Base-by-base conservation (phyloP, 176 grass and related monocot species). In the Metroxylon sagu region DNA sequence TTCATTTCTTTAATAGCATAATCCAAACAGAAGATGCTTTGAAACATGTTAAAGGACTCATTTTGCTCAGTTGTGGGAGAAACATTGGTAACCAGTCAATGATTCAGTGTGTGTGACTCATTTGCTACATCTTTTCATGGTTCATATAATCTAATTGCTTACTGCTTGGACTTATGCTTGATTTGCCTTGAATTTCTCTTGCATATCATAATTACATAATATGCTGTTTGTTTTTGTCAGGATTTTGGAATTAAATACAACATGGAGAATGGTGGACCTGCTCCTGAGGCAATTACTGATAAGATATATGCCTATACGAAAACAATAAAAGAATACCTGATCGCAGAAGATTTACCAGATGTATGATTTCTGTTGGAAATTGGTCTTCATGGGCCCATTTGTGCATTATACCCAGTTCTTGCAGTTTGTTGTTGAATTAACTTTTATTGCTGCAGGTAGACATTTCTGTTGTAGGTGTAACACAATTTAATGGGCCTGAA, bases 201-300 rank as follows among this genome's bases (percentile, higher is more conserved):
- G 29, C 6, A 5, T 3, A 30, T 30, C 29, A 5, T 30, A 30
- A 6, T 30, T 30, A 30, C 29, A 30, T 5, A 6, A 73, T 54
- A 68, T 53, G 26, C 4, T 43, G 18, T 4, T 70, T 75, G 55
- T 25, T 43, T 74, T 82, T 74, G 53, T 43, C 67, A 97, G 93
- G 93, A 97, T 70, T 97, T 97, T 48, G 93, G 93, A 56, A 91
- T 97, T 76, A 97, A 97, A 65, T 97, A 97, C 70, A 97, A 97
- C 53, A 88, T 97, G 93, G 93, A 79, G 77, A 97, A 97, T 82
- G 87, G 93, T 67, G 93, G 93, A 27, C 93, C 93, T 76, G 84
- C 93, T 18, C 93, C 87, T 18, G 93, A 98, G 60, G 83, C 78
- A 16, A 82, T 98, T 51, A 98, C 93, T 16, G 87, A 98, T 66